Evolutionary conservation across 2,329 filamentous ascomycete genomes (phyloP).

Genomic region (Septoria linicola): DNA sequence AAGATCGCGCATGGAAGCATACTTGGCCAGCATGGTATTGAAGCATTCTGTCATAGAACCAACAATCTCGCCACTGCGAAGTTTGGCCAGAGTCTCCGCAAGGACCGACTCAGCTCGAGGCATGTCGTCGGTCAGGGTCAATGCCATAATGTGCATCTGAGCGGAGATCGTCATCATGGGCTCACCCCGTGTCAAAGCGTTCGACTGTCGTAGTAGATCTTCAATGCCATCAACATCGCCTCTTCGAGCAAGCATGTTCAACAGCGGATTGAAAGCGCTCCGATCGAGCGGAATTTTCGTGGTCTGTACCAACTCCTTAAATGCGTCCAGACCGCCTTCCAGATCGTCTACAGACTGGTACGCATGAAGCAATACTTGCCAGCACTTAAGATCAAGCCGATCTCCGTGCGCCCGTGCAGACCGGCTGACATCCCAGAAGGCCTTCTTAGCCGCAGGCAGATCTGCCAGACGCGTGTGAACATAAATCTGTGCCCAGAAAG

Average conservation of each 20-base stretch:
- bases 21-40: slow-evolving; percentile 72
- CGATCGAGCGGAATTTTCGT: slow-evolving; percentile 54
- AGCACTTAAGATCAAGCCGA: slow-evolving; percentile 59
- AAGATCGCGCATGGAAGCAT: slow-evolving; percentile 64
- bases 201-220: slow-evolving; percentile 60
- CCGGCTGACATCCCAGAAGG: slow-evolving; percentile 62
- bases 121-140: slow-evolving; percentile 48
- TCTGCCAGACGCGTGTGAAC: slow-evolving; percentile 71
- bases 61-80: slow-evolving; percentile 45
- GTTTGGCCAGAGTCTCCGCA: slow-evolving; percentile 50
- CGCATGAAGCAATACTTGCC: slow-evolving; percentile 76
- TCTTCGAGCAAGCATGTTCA: slow-evolving; percentile 67
- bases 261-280: slow-evolving; percentile 69
- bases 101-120: slow-evolving; percentile 53
- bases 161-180: slow-evolving; percentile 60
- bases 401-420: slow-evolving; percentile 25
- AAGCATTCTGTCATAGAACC: slow-evolving; percentile 65
- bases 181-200: slow-evolving; percentile 54
- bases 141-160: slow-evolving; percentile 65
- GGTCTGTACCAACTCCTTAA: slow-evolving; percentile 58
- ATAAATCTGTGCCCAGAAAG: slow-evolving; percentile 58
- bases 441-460: slow-evolving; percentile 55
- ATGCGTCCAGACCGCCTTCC: slow-evolving; percentile 62
- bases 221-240: slow-evolving; percentile 72
- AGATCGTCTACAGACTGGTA: slow-evolving; percentile 66